Evolutionary conservation across 2,329 filamentous ascomycete species (phyloP).

Genomic region (Sporothrix curviconia): DNA sequence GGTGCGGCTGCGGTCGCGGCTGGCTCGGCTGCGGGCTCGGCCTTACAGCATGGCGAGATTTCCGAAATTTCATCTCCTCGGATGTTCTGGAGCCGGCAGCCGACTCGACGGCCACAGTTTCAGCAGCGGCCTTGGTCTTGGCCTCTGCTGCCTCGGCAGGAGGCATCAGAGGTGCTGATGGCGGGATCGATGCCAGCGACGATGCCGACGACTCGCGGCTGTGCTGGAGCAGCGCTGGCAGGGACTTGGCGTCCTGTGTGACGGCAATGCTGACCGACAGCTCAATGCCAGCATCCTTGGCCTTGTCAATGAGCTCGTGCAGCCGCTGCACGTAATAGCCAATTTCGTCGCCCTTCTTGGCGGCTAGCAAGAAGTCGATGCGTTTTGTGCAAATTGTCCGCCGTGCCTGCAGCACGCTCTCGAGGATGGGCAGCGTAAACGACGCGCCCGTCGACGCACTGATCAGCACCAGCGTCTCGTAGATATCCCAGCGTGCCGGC

Average conservation of each 20-base stretch:
- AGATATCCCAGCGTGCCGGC: slow-evolving; percentile 50
- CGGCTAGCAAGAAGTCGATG: slow-evolving; percentile 47
- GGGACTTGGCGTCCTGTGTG: slow-evolving; percentile 30
- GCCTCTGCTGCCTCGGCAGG: too few relatives aligned
- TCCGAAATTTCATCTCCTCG: too few relatives aligned
- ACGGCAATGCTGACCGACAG: slow-evolving; percentile 49
- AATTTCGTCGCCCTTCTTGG: slow-evolving; percentile 46
- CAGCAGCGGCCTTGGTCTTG: too few relatives aligned
- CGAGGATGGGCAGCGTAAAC: slow-evolving; percentile 53
- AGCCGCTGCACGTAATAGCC: slow-evolving; percentile 48
- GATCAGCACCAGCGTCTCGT: slow-evolving; percentile 53
- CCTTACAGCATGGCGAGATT: not conserved
- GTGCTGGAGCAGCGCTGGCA: not conserved
- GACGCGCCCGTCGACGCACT: slow-evolving; percentile 59
- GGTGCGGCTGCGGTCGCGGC: too few relatives aligned
- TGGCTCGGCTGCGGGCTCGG: not conserved
- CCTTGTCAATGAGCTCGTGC: slow-evolving; percentile 37
- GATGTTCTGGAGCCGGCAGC: too few relatives aligned
- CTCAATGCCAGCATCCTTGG: slow-evolving; percentile 40
- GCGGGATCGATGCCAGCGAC: too few relatives aligned
- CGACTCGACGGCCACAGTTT: too few relatives aligned
- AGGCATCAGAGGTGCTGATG: too few relatives aligned
- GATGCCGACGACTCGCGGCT: too few relatives aligned
- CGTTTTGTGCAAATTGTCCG: slow-evolving; percentile 41
- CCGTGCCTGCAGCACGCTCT: slow-evolving; percentile 41